phyloP scores from a whole-genome alignment of 129 eudicot genomes.

The Ambrosia artemisiifolia region DNA sequence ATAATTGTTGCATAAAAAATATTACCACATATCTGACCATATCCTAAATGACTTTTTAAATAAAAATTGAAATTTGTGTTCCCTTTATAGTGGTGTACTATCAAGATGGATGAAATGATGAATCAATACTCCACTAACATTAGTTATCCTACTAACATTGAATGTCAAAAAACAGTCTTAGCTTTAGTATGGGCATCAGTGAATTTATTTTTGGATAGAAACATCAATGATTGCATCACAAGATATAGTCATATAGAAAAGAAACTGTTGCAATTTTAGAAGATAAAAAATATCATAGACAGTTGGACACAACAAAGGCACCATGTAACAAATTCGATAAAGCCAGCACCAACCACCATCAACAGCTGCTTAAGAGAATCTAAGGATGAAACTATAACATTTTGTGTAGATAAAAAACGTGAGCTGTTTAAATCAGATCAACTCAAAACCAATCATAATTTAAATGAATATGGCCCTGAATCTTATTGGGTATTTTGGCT shows the following conservation, averaged over 20 bases:
- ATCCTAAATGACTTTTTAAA: background rate
- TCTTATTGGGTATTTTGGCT: background rate
- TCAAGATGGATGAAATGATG: background rate
- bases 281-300: background rate
- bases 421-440: background rate
- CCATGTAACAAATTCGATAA: background rate
- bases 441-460: background rate
- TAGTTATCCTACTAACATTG: background rate
- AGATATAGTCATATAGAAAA: slow-evolving; percentile 2
- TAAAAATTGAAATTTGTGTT: no score
- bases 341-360: slow-evolving; percentile 9
- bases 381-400: slow-evolving; percentile 1
- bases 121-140: background rate
- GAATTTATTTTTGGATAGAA: background rate
- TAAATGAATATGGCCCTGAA: background rate
- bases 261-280: background rate
- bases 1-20: background rate
- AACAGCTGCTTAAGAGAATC: background rate
- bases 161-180: background rate
- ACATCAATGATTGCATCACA: background rate
- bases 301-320: background rate
- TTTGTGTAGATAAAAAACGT: background rate
- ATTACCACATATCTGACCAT: slow-evolving; percentile 7
- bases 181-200: background rate
- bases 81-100: background rate